Evolutionary conservation across 768 basidiomycete species (phyloP).

Genomic region (Amylocystis lapponica): DNA sequence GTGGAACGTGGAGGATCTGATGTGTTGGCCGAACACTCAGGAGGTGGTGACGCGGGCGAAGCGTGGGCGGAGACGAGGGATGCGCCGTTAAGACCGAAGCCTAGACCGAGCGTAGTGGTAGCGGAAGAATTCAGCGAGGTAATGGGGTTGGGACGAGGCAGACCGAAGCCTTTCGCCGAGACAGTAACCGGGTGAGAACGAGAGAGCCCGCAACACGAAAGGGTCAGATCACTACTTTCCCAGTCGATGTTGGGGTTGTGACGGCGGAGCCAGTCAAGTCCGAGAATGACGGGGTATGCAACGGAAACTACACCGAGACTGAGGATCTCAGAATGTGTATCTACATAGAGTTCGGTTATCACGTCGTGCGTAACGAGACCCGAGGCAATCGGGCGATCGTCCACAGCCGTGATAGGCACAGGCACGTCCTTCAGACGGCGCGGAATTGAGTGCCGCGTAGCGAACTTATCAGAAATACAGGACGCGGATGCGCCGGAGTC

Average conservation of each 20-base stretch:
- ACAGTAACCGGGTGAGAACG: slow-evolving; percentile 15
- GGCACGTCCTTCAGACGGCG: slow-evolving; percentile 24
- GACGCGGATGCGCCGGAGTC: slow-evolving; percentile 32
- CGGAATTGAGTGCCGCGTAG: slow-evolving; percentile 27
- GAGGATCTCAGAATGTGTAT: slow-evolving; percentile 24
- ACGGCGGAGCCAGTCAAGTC: slow-evolving; percentile 8
- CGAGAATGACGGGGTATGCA: slow-evolving; percentile 6
- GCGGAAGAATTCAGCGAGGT: not conserved
- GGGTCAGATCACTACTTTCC: slow-evolving; percentile 21
- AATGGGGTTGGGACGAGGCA: slow-evolving; percentile 11
- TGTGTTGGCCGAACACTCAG: too few relatives aligned
- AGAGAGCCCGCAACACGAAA: slow-evolving; percentile 13
- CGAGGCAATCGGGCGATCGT: slow-evolving; percentile 33
- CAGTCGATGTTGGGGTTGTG: slow-evolving; percentile 22
- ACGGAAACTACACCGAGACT: slow-evolving; percentile 27
- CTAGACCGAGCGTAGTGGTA: slow-evolving; percentile 22
- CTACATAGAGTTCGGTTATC: slow-evolving; percentile 22
- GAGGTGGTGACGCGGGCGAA: too few relatives aligned
- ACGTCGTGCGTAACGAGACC: slow-evolving; percentile 36
- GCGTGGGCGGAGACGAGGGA: not conserved
- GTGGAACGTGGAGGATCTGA: not conserved
- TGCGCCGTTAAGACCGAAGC: slow-evolving; percentile 15
- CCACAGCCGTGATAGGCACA: slow-evolving; percentile 31
- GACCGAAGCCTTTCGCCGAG: slow-evolving; percentile 24
- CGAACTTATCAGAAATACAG: slow-evolving; percentile 31